A percentile compares a stretch with the other conserved stretches of the same genome.
Conservation (phyloP, 805 yeast species). For the Spathaspora sp. region DNA sequence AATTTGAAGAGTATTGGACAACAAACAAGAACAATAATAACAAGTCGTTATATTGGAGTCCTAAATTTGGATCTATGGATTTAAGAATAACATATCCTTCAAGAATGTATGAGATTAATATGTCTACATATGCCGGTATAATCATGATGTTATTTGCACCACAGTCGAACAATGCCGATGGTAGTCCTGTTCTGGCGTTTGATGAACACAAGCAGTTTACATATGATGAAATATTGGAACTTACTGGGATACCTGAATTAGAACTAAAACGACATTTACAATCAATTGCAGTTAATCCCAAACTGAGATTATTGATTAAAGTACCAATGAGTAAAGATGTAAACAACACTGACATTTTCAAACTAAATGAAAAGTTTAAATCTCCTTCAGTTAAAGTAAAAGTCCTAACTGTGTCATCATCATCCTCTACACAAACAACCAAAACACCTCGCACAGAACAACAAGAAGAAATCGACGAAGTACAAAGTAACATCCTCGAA, state of each 20-base stretch:
- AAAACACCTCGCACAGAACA: slow-evolving; percentile 36
- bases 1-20: slow-evolving; percentile 41
- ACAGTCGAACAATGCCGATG: slow-evolving; percentile 27
- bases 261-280: slow-evolving; percentile 78
- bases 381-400: slow-evolving; percentile 68
- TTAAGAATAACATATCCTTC: slow-evolving; percentile 66
- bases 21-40: slow-evolving; percentile 37
- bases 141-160: slow-evolving; percentile 69
- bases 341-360: slow-evolving; percentile 57
- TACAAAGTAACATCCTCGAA: slow-evolving; percentile 54
- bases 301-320: slow-evolving; percentile 70
- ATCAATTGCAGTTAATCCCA: slow-evolving; percentile 81
- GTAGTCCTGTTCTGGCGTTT: slow-evolving; percentile 33
- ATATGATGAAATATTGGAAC: slow-evolving; percentile 55
- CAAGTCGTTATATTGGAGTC: slow-evolving; percentile 64
- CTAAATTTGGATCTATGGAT: slow-evolving; percentile 80
- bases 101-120: slow-evolving; percentile 69
- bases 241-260: slow-evolving; percentile 66
- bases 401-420: slow-evolving; percentile 60
- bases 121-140: slow-evolving; percentile 79
- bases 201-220: slow-evolving; percentile 55
- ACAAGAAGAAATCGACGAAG: slow-evolving; percentile 50
- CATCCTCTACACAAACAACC: slow-evolving; percentile 8
- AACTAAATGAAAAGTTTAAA: slow-evolving; percentile 64
- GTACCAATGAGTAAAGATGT: slow-evolving; percentile 73